These are phyloP conservation scores for Scleroderma citrinum DNA, from an alignment of 768 basidiomycete species.

Conservation along the genomic window DNA sequence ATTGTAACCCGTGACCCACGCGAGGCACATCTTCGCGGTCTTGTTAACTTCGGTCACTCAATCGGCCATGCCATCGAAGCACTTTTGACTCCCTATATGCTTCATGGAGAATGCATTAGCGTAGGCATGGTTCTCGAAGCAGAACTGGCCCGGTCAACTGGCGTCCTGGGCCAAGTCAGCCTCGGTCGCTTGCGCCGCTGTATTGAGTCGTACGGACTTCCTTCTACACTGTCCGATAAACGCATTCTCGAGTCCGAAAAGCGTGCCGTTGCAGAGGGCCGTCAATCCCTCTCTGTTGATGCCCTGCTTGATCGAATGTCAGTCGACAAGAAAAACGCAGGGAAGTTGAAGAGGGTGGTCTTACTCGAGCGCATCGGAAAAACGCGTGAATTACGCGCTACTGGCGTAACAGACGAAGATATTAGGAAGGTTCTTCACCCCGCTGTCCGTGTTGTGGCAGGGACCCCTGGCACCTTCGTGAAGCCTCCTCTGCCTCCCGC, in stretches of 20 bases:
- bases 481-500: conserved; percentile 44
- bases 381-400: conserved; percentile 89
- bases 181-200: conserved; percentile 86
- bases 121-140: conserved; percentile 97
- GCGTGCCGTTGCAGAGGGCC: conserved; percentile 14
- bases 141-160: conserved; percentile 85
- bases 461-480: conserved; percentile 38
- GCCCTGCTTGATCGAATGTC: conserved; percentile 89
- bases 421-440: conserved; percentile 81
- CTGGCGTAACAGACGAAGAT: conserved; percentile 71
- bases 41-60: conserved; percentile 98
- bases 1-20: conserved; percentile 96
- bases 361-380: conserved; percentile 86
- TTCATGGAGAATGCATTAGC: conserved; percentile 95
- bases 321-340: conserved; percentile 97
- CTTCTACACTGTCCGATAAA: conserved; percentile 74
- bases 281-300: conserved; percentile 48
- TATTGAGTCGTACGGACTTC: conserved; percentile 87
- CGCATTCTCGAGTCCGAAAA: conserved; percentile 42
- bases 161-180: conserved; percentile 83
- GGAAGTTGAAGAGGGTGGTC: conserved; percentile 87
- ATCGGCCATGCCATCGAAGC: conserved; percentile 99
- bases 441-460: conserved; percentile 69
- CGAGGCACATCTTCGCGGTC: conserved; percentile 93
- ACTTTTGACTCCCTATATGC: conserved; percentile 83